Evolutionary conservation across 139 green algal genomes (phyloP), one percentile per base, ranked within the genome.

Genomic region (Volvox africanus): DNA sequence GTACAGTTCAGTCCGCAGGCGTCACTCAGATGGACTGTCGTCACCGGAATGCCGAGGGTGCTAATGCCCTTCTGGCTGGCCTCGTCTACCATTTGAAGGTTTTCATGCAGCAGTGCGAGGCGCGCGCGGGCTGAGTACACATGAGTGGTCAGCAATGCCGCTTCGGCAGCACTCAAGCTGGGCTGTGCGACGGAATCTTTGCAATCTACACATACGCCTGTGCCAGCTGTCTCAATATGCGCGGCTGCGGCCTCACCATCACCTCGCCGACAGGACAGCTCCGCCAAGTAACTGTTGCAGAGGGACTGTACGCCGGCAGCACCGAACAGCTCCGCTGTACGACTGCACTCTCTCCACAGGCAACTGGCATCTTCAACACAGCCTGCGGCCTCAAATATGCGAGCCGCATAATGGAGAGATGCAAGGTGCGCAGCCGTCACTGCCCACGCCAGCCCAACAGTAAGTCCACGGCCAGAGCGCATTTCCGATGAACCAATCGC

Each of bases 281-380:
- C 86, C 9, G 73, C 71, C 12, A 84, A 55, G 50, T 65, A 22
- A 50, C 30, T 75, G 86, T n/a, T 28, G 73, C 73, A 73, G 26
- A 92, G 68, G 12, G 75, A 82, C 19, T 50, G 90, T 87, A 87
- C 81, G 22, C 89, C 65, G 11, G 1, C 3, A 32, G 20, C 35
- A 20, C 37, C 21, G 50, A 90, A 90, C 21, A 80, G 13, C 17
- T 61, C 73, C 18, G 86, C 71, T 6, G 86, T 35, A 14, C 73
- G 86, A 13, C 16, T 32, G 73, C 71, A 83, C 88, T 97, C 95
- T 30, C 88, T 93, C 50, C 94, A 91, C 2, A 95, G 89, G 62
- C 87, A 92, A 2, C 82, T 21, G 1, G 95, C 94, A 44, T 97
- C 95, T 30, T 97, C 95, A 3, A 77, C 68, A 61, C 91, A 91